Evolutionary conservation across 306 rosid species (phyloP).

Genomic region (Dicorynia guianensis): DNA sequence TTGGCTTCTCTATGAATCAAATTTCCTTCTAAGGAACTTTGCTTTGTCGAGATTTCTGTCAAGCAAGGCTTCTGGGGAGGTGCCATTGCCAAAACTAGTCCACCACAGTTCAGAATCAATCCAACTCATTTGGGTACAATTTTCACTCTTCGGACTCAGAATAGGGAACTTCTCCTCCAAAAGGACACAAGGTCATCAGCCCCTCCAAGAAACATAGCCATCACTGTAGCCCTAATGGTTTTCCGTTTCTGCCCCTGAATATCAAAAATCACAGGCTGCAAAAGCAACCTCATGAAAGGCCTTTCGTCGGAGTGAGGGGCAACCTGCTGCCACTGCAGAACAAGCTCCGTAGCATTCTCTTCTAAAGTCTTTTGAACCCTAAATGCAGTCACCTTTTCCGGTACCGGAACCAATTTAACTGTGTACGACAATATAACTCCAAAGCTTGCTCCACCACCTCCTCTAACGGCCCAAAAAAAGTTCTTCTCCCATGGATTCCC

Average conservation of each 20-base stretch:
- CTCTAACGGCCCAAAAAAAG: constrained; percentile 63
- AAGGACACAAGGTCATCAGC: constrained; percentile 53
- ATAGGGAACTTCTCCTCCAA: constrained; percentile 65
- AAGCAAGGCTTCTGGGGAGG: constrained; percentile 52
- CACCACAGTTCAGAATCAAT: constrained; percentile 65
- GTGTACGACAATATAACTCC: constrained; percentile 65
- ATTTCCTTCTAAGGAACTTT: constrained; percentile 54
- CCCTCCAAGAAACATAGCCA: constrained; percentile 60
- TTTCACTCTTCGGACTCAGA: constrained; percentile 54
- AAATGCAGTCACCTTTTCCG: constrained; percentile 54
- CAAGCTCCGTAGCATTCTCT: constrained; percentile 45
- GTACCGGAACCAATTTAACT: constrained; percentile 54
- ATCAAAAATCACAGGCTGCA: constrained; percentile 54
- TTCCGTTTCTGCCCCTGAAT: constrained; percentile 41
- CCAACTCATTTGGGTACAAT: constrained; percentile 66
- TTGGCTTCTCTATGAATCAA: constrained; percentile 67
- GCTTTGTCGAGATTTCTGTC: constrained; percentile 52
- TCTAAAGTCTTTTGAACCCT: constrained; percentile 47
- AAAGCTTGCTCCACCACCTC: constrained; percentile 75
- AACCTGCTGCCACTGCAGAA: constrained; percentile 58
- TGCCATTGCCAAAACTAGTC: constrained; percentile 29
- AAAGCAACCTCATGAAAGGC: constrained; percentile 62
- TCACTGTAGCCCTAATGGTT: constrained; percentile 47
- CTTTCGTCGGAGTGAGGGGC: constrained; percentile 61
- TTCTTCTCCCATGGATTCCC: constrained; percentile 57